phyloP scores from a whole-genome alignment of 352 stramenopile genomes.

The Phytophthora kernoviae region DNA sequence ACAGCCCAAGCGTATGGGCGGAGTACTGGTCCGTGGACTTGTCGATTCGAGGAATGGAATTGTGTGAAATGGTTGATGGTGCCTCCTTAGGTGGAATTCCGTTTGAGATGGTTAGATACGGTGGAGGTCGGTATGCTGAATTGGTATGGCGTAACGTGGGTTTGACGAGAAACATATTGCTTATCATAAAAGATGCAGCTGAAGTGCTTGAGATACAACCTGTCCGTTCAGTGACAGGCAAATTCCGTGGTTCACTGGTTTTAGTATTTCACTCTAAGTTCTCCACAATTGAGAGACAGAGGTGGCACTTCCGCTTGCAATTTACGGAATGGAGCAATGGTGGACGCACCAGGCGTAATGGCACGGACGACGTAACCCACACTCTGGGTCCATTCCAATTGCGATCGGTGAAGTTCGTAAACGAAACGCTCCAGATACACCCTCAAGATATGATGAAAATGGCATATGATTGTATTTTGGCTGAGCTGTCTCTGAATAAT shows the following conservation, averaged over 20 bases:
- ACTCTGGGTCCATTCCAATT: constrained; percentile 16
- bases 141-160: neutral
- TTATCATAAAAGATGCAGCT: neutral
- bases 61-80: neutral
- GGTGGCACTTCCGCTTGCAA: constrained; percentile 8
- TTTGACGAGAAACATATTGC: neutral
- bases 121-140: constrained; percentile 4
- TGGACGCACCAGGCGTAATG: constrained; percentile 5
- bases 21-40: constrained; percentile 17
- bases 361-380: neutral
- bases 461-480: neutral
- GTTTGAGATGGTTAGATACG: neutral
- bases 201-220: constrained; percentile 6
- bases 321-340: constrained; percentile 6
- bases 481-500: no score
- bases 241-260: constrained; percentile 12
- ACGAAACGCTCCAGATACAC: neutral
- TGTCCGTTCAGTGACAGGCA: neutral
- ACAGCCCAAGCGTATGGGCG: constrained; percentile 13
- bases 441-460: neutral
- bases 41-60: neutral
- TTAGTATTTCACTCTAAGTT: constrained; percentile 7
- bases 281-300: constrained; percentile 2
- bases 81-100: neutral
- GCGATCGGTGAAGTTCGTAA: constrained; percentile 8